phyloP scores from a whole-genome alignment of 768 basidiomycete genomes.

The Lactarius quietus region DNA sequence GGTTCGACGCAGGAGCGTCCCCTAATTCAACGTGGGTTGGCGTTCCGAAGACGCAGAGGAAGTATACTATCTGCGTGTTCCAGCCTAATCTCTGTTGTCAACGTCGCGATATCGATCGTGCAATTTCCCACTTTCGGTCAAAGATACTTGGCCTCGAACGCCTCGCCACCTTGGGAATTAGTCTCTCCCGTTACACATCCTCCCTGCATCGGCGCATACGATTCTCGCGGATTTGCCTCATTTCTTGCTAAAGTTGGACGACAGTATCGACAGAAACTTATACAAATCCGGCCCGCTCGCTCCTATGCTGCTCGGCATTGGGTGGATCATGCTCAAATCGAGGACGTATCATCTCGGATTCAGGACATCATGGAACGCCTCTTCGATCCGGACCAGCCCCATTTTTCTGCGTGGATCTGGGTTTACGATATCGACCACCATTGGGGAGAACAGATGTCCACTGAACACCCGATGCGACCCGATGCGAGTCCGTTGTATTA shows the following conservation, averaged over 20 bases:
- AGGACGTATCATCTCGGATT: background rate
- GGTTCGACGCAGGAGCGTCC: background rate
- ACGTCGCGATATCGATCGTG: background rate
- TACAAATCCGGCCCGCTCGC: background rate
- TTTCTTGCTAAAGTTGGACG: conserved; percentile 10
- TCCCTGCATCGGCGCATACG: background rate
- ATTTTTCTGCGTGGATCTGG: conserved; percentile 17
- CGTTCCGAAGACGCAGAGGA: conserved; percentile 6
- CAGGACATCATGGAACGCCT: conserved; percentile 1
- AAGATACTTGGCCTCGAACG: conserved; percentile 20
- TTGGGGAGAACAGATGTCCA: background rate
- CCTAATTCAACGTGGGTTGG: conserved; percentile 1
- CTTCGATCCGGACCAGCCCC: background rate
- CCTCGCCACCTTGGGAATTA: background rate
- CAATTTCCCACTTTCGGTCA: conserved; percentile 15
- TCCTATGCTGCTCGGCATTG: conserved; percentile 10
- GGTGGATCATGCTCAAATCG: conserved; percentile 3
- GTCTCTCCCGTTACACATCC: conserved; percentile 14
- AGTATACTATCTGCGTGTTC: conserved; percentile 4
- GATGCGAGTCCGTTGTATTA: background rate
- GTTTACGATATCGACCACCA: background rate
- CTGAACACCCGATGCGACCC: background rate
- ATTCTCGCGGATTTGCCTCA: conserved; percentile 3
- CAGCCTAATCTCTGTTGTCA: background rate
- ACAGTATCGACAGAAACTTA: background rate